Conservation (phyloP, 2,329 filamentous ascomycete species). For the Thielaviopsis euricoi region DNA sequence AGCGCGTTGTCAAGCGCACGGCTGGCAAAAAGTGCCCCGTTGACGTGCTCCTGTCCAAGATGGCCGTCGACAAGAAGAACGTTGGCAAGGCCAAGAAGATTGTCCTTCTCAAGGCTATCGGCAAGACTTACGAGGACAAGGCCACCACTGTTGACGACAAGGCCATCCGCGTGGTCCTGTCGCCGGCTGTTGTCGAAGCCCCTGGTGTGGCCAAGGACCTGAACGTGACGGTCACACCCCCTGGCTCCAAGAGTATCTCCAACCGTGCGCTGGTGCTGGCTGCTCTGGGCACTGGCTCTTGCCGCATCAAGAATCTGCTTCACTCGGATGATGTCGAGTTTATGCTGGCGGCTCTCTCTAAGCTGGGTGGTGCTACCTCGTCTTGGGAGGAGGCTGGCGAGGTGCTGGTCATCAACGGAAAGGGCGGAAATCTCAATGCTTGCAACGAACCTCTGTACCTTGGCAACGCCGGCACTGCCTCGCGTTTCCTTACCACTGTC, state of each 20-base stretch:
- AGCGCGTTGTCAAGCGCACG: slow-evolving; percentile 63
- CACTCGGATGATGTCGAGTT: slow-evolving; percentile 95
- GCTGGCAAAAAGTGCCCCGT: slow-evolving; percentile 80
- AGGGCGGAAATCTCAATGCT: slow-evolving; percentile 69
- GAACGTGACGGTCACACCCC: slow-evolving; percentile 64
- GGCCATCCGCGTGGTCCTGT: slow-evolving; percentile 68
- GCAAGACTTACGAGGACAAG: slow-evolving; percentile 69
- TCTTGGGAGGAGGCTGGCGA: slow-evolving; percentile 92
- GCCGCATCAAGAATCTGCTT: slow-evolving; percentile 77
- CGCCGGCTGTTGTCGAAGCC: slow-evolving; percentile 56
- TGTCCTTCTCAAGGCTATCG: slow-evolving; percentile 79
- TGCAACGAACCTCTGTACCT: slow-evolving; percentile 69
- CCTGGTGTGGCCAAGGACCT: slow-evolving; percentile 53
- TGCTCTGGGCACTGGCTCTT: slow-evolving; percentile 71
- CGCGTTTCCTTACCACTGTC: slow-evolving; percentile 85
- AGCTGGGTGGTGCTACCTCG: slow-evolving; percentile 74
- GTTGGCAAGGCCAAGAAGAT: slow-evolving; percentile 91
- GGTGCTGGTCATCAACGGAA: slow-evolving; percentile 74
- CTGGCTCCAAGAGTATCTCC: slow-evolving; percentile 94
- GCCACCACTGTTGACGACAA: slow-evolving; percentile 80
- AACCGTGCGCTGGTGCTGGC: slow-evolving; percentile 91
- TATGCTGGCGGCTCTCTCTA: slow-evolving; percentile 84
- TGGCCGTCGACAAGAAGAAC: slow-evolving; percentile 99
- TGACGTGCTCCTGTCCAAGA: slow-evolving; percentile 71
- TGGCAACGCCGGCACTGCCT: slow-evolving; percentile 91